Evolutionary conservation across 1,284 basidiomycete species (phyloP).

Genomic region (Termitomyces sp.): DNA sequence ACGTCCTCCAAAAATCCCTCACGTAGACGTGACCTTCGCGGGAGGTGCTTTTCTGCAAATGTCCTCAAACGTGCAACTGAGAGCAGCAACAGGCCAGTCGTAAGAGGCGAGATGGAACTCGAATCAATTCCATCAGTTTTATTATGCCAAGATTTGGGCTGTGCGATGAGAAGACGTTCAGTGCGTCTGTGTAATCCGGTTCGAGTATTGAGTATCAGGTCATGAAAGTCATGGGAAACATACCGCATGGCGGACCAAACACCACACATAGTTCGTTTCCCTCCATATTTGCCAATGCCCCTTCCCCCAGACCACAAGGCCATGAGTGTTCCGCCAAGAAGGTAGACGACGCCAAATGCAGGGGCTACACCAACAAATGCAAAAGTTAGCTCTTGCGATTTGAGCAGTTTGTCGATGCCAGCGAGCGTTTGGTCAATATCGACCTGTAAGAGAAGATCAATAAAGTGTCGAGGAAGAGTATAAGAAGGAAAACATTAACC

Average conservation of each 20-base stretch:
- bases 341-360: constrained; percentile 78
- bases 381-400: constrained; percentile 94
- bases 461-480: not conserved
- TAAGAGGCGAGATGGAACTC: constrained; percentile 43
- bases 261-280: constrained; percentile 38
- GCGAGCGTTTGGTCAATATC: constrained; percentile 86
- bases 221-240: constrained; percentile 14
- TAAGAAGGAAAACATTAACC: constrained; percentile 39
- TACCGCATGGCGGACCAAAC: constrained; percentile 66
- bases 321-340: constrained; percentile 37
- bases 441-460: constrained; percentile 44
- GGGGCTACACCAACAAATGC: constrained; percentile 97
- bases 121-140: not conserved
- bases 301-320: constrained; percentile 38
- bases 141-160: constrained; percentile 25
- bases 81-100: constrained; percentile 70
- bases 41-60: constrained; percentile 54
- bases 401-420: constrained; percentile 89
- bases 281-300: constrained; percentile 49
- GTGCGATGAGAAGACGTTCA: constrained; percentile 64
- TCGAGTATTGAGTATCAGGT: not conserved
- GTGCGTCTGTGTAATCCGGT: constrained; percentile 48
- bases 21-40: constrained; percentile 48
- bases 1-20: constrained; percentile 86
- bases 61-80: constrained; percentile 64